Percentiles rank a stretch among this genome's conserved stretches.
phyloP scores from a whole-genome alignment of 306 rosid species.

The Sindora glabra region DNA sequence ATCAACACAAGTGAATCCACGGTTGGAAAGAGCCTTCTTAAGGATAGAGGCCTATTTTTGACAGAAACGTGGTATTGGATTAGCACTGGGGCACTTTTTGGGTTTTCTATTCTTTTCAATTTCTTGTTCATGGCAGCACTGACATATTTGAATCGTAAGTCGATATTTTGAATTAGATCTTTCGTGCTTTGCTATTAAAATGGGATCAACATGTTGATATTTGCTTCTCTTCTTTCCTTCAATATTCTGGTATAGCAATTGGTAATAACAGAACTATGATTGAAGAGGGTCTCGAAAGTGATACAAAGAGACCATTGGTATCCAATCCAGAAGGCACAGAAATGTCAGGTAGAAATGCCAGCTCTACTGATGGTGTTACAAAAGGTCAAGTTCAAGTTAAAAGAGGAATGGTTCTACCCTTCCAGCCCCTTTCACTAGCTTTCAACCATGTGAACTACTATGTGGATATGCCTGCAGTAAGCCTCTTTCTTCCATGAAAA shows the following conservation, averaged over 20 bases:
- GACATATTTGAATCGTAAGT: conserved; percentile 49
- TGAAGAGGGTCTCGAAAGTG: conserved; percentile 25
- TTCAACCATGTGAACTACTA: conserved; percentile 60
- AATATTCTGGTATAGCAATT: conserved; percentile 30
- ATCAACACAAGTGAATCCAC: conserved; percentile 15
- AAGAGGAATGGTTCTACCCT: conserved; percentile 62
- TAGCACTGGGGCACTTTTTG: conserved; percentile 44
- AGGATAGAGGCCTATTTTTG: conserved; percentile 31
- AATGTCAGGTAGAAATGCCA: conserved; percentile 13
- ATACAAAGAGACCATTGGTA: background rate
- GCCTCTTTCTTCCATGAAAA: background rate
- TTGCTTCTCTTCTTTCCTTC: background rate
- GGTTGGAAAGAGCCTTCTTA: conserved; percentile 47
- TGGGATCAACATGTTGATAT: background rate
- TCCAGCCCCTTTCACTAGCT: conserved; percentile 46
- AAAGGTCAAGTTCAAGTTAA: background rate
- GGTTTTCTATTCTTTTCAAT: conserved; percentile 51
- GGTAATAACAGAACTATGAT: conserved; percentile 30
- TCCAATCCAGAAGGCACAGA: conserved; percentile 10
- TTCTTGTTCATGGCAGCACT: conserved; percentile 33
- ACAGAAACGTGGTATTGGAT: conserved; percentile 62
- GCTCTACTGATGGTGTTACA: background rate
- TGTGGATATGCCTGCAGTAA: conserved; percentile 61
- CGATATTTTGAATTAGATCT: background rate
- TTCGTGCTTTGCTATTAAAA: background rate